Evolutionary conservation across 2,329 filamentous ascomycete genomes (phyloP).

Genomic region (Madurella fahalii): DNA sequence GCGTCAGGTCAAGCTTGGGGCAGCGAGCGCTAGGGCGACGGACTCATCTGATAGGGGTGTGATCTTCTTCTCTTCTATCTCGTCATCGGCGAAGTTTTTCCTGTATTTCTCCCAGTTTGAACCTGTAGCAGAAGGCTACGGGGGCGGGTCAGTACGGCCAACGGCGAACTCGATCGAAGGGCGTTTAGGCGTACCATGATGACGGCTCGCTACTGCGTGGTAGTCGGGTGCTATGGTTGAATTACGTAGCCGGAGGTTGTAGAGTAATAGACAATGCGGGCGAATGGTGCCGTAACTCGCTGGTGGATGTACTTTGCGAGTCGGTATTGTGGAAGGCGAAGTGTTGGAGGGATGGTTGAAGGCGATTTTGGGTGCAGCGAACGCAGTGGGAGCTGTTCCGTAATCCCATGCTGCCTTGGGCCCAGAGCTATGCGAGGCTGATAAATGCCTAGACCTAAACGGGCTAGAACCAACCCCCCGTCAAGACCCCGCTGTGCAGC

Average conservation of each 20-base stretch:
- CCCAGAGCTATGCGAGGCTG: conserved; percentile 28
- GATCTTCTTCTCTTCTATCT: conserved; percentile 99
- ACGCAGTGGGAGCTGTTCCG: conserved; percentile 24
- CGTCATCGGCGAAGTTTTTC: conserved; percentile 95
- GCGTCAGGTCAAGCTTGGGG: conserved; percentile 20
- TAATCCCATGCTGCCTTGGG: conserved; percentile 31
- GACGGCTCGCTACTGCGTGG: conserved; percentile 12
- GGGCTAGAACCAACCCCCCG: conserved; percentile 13
- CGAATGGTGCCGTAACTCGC: too few relatives aligned
- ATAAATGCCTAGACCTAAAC: conserved; percentile 17
- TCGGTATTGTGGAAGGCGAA: neutral
- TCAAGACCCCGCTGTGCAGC: conserved; percentile 7
- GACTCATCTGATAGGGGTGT: conserved; percentile 95
- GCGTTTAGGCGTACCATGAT: conserved; percentile 22
- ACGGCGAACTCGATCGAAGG: neutral
- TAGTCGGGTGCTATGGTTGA: neutral
- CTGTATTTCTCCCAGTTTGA: conserved; percentile 97
- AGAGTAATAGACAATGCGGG: neutral
- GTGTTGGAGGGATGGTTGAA: neutral
- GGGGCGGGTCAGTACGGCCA: conserved; percentile 4
- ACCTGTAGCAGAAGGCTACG: conserved; percentile 90
- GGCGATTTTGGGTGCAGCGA: conserved; percentile 8
- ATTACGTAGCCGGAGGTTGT: neutral
- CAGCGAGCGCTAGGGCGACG: conserved; percentile 34
- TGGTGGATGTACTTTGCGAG: neutral